Evolutionary conservation across 805 yeast species (phyloP), one percentile per base, ranked within the genome.

Genomic region (Myxozyma geophila): DNA sequence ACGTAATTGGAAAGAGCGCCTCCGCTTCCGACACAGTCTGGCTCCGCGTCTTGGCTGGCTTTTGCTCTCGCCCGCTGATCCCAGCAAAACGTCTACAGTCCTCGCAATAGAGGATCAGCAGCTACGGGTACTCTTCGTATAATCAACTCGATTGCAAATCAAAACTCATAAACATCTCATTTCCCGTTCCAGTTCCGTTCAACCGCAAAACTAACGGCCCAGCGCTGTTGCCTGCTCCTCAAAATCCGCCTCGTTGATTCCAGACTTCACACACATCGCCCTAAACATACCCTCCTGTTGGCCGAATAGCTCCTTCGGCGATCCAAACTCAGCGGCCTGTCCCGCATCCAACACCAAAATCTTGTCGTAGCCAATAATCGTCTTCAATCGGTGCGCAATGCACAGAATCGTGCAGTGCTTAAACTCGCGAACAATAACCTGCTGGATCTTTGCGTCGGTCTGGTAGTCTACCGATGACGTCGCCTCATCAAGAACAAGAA

Each of bases 271-370:
- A 68, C 87, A 84, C 85, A 84, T 81, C 35, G 78, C 78, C 23
- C 79, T 69, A 71, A 83, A 83, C 13, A 76, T 71, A 3, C 88
- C 82, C 17, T 73, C 76, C 19, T 75, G 70, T n/a, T 71, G 61
- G 6, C 73, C 70, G 73, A 78, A 87, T 62, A 88, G 74, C 1
- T 70, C 73, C 81, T 82, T 67, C 90, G 82, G 65, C 37, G 84
- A 82, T 64, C 87, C 96, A 68, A 82, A 88, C 75, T 90, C 95
- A 47, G 82, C 82, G 6, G 88, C 84, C 68, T 83, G 83, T 64
- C 97, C 96, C 54, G 87, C 84, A 71, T 90, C 96, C 83, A 90
- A 82, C 7, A 90, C 96, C 67, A 91, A 77, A 59, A 90, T 88
- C 74, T 86, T 83, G 73, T 90, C 96, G 69, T 88, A 89, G 69